Percentiles rank a stretch among this genome's conserved stretches.
phyloP scores from a whole-genome alignment of 306 rosid genomes.

The Trifolium subterraneum region DNA sequence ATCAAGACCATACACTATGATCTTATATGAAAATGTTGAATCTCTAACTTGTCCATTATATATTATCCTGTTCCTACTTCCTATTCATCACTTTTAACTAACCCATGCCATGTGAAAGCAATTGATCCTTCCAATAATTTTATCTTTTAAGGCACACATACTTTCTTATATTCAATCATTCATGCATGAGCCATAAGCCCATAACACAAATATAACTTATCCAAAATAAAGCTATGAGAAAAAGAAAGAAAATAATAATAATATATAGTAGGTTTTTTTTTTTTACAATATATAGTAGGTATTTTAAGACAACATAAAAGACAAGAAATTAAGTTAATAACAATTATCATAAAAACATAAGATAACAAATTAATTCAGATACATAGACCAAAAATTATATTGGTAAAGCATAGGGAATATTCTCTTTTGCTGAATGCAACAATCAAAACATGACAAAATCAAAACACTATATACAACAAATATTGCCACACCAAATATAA shows the following conservation, averaged over 20 bases:
- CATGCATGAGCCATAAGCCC: not conserved
- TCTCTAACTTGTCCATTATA: not conserved
- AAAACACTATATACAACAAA: conserved; percentile 33
- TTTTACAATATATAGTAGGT: not conserved
- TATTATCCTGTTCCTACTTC: not conserved
- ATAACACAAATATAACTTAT: not conserved
- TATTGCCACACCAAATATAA: not conserved
- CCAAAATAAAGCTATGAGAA: conserved; percentile 3
- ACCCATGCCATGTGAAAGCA: not conserved
- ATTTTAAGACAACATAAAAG: conserved; percentile 4
- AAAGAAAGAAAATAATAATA: no score
- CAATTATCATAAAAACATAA: conserved; percentile 1
- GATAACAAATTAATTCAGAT: not conserved
- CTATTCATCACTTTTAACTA: not conserved
- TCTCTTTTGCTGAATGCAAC: conserved; percentile 46
- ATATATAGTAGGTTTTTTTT: not conserved
- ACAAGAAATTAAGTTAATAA: not conserved
- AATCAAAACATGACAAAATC: conserved; percentile 49
- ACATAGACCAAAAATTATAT: not conserved
- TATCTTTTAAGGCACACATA: not conserved
- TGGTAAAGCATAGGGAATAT: conserved; percentile 30
- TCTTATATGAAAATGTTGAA: not conserved
- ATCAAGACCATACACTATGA: not conserved
- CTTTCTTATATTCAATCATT: not conserved
- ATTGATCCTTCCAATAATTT: not conserved